Conservation (phyloP, 2,329 filamentous ascomycete species). For the Monosporascus sp. region DNA sequence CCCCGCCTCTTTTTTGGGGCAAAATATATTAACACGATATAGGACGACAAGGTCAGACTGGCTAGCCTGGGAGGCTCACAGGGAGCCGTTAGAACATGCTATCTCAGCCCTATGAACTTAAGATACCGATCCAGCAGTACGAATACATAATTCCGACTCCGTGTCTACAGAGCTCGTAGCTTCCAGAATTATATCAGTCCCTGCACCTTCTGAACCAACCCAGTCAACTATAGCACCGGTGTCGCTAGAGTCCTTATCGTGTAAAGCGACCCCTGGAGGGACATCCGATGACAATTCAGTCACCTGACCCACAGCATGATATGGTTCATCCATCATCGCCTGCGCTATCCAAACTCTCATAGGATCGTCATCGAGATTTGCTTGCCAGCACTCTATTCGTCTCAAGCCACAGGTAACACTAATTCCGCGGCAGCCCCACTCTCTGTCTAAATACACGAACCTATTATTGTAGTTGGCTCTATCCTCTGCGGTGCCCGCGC, state of each 20-base stretch:
- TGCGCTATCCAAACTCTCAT: slow-evolving; percentile 10
- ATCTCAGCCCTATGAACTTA: slow-evolving; percentile 51
- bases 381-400: too few species aligned
- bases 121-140: slow-evolving; percentile 2
- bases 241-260: slow-evolving; percentile 2
- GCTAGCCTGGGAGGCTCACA: slow-evolving; percentile 87
- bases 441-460: too few species aligned
- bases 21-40: slow-evolving; percentile 21
- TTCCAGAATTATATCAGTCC: neutral
- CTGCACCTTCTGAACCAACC: neutral
- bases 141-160: neutral
- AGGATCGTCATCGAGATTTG: neutral
- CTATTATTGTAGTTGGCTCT: too few species aligned
- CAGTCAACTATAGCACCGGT: slow-evolving; percentile 2
- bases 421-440: too few species aligned
- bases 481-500: too few species aligned
- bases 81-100: slow-evolving; percentile 61
- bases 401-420: too few species aligned
- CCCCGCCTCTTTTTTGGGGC: neutral
- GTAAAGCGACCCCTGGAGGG: neutral
- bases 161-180: neutral
- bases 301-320: slow-evolving; percentile 9
- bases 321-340: slow-evolving; percentile 10
- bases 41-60: slow-evolving; percentile 95
- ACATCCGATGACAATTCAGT: neutral